phyloP scores from a whole-genome alignment of 768 basidiomycete species.

The Podaxis pistillaris region DNA sequence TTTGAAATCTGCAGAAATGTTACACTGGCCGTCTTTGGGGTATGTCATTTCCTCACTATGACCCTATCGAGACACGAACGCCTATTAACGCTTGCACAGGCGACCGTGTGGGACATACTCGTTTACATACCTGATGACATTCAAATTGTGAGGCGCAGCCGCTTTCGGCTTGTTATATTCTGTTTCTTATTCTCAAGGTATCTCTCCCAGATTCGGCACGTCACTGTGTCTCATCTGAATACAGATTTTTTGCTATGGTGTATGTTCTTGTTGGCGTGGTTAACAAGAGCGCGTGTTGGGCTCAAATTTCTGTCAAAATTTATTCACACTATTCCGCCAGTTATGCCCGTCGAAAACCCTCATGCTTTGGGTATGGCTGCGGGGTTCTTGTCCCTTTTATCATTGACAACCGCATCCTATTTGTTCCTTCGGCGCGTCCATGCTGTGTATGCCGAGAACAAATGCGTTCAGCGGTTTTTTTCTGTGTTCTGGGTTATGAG shows the following conservation, averaged over 20 bases:
- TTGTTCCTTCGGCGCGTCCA: constrained; percentile 32
- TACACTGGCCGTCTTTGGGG: background rate
- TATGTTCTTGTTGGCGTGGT: background rate
- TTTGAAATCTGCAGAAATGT: background rate
- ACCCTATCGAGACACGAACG: background rate
- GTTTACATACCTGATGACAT: background rate
- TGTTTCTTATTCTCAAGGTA: background rate
- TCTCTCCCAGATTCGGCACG: too few species aligned
- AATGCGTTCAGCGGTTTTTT: constrained; percentile 22
- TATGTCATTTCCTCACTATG: background rate
- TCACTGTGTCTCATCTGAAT: too few species aligned
- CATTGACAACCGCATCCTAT: constrained; percentile 17
- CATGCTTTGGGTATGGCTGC: background rate
- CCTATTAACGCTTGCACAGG: background rate
- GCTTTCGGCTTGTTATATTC: background rate
- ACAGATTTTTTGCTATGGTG: background rate
- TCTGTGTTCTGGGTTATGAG: constrained; percentile 26
- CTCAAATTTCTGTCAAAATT: background rate
- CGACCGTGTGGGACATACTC: background rate
- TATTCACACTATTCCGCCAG: background rate
- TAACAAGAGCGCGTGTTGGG: background rate
- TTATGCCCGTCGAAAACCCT: background rate
- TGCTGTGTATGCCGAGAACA: constrained; percentile 27
- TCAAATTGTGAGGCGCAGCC: background rate
- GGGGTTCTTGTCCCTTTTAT: background rate